A percentile compares a stretch with the other conserved stretches of the same genome.
Conservation (phyloP, 2,329 filamentous ascomycete genomes). For the Stagonosporopsis chrysanthemi region DNA sequence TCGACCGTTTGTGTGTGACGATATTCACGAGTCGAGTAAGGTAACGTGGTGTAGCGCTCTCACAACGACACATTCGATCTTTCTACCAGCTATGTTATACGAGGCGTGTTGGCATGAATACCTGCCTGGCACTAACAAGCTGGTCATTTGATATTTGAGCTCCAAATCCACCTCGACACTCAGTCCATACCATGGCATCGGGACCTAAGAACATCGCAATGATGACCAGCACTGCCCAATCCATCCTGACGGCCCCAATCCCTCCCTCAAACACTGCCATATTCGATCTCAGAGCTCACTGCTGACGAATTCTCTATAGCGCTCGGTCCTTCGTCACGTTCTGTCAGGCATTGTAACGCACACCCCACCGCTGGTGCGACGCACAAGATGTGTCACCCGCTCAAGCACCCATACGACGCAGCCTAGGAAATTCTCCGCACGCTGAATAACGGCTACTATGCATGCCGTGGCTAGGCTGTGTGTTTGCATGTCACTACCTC, state of each 20-base stretch:
- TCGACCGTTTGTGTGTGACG: constrained; percentile 22
- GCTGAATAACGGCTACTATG: constrained; percentile 2
- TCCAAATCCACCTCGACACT: neutral
- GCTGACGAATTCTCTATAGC: neutral
- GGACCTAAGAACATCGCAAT: neutral
- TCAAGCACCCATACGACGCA: constrained; percentile 12
- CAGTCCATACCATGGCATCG: constrained; percentile 6
- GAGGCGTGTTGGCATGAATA: constrained; percentile 2
- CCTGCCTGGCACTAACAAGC: neutral
- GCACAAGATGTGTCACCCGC: constrained; percentile 15
- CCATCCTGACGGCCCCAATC: constrained; percentile 1
- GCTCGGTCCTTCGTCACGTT: constrained; percentile 16
- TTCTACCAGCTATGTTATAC: constrained; percentile 1
- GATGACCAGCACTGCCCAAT: neutral
- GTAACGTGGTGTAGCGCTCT: constrained; percentile 21
- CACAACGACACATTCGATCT: constrained; percentile 1
- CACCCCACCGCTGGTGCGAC: constrained; percentile 19
- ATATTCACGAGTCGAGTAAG: constrained; percentile 12
- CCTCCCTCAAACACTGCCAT: neutral
- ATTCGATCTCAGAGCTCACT: neutral
- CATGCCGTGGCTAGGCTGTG: neutral
- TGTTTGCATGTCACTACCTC: neutral
- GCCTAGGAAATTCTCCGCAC: neutral
- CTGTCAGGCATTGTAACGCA: constrained; percentile 16
- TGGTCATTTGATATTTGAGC: constrained; percentile 1